phyloP scores from a whole-genome alignment of 345 rosid genomes.

The Trapa bicornis region DNA sequence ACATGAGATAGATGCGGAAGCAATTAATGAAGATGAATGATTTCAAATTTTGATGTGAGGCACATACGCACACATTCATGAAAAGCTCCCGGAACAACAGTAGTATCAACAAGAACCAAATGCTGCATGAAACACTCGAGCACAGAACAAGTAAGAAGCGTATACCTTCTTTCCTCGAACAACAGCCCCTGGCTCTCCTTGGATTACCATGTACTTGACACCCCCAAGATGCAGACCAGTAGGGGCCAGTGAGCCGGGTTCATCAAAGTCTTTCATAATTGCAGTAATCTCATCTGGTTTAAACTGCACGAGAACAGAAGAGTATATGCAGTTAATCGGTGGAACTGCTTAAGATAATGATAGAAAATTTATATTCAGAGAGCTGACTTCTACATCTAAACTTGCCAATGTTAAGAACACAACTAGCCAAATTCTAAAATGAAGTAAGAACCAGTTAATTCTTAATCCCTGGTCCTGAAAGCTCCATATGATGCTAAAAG shows the following conservation, averaged over 20 bases:
- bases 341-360: neutral
- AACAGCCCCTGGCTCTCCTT: slow-evolving; percentile 52
- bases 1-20: no score
- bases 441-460: neutral
- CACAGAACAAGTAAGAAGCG: slow-evolving; percentile 4
- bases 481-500: neutral
- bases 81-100: neutral
- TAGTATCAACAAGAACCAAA: neutral
- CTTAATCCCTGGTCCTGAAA: neutral
- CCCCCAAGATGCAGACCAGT: slow-evolving; percentile 50
- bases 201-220: slow-evolving; percentile 45
- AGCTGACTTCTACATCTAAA: neutral
- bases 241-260: slow-evolving; percentile 63
- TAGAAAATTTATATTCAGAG: neutral
- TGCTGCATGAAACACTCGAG: neutral
- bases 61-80: no score
- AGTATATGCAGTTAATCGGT: neutral
- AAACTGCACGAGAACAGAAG: slow-evolving; percentile 20
- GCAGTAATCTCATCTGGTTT: slow-evolving; percentile 37
- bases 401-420: no score
- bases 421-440: neutral
- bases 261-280: slow-evolving; percentile 55
- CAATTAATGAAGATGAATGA: no score
- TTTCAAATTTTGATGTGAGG: no score
- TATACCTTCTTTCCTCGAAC: slow-evolving; percentile 70